A percentile compares a stretch with the other conserved stretches of the same genome.
phyloP scores from a whole-genome alignment of 2,329 filamentous ascomycete genomes.

The Fusarium hostae region DNA sequence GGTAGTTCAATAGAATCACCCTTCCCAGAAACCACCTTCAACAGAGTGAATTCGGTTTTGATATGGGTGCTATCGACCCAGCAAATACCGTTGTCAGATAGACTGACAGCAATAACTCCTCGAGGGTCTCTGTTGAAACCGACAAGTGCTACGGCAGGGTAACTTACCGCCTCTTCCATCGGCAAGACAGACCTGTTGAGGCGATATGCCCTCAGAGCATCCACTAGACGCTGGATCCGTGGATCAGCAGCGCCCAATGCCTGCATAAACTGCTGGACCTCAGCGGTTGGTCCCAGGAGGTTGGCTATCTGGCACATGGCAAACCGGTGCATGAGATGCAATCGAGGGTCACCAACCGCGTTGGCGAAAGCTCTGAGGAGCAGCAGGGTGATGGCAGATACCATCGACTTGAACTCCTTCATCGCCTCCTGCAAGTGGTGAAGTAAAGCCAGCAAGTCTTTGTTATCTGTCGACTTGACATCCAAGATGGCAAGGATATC shows the following conservation, averaged over 20 bases:
- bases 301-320: not conserved
- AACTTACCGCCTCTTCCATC: not conserved
- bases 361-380: not conserved
- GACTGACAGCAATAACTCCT: not conserved
- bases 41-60: not conserved
- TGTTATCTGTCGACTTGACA: not conserved
- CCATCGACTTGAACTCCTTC: not conserved
- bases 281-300: not conserved
- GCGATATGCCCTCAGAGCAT: not conserved
- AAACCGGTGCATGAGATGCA: not conserved
- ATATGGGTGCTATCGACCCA: not conserved
- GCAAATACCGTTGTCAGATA: not conserved
- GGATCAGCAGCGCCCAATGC: not conserved
- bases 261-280: not conserved
- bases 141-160: not conserved
- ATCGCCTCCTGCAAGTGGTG: not conserved
- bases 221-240: not conserved
- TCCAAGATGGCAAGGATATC: not conserved
- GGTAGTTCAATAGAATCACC: too few species aligned
- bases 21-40: not conserved
- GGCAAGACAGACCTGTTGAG: not conserved
- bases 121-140: not conserved
- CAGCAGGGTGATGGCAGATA: not conserved
- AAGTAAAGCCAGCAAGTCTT: not conserved
- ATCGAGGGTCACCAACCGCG: not conserved